phyloP scores from a whole-genome alignment of 768 basidiomycete genomes.

The Crepidotus variabilis region DNA sequence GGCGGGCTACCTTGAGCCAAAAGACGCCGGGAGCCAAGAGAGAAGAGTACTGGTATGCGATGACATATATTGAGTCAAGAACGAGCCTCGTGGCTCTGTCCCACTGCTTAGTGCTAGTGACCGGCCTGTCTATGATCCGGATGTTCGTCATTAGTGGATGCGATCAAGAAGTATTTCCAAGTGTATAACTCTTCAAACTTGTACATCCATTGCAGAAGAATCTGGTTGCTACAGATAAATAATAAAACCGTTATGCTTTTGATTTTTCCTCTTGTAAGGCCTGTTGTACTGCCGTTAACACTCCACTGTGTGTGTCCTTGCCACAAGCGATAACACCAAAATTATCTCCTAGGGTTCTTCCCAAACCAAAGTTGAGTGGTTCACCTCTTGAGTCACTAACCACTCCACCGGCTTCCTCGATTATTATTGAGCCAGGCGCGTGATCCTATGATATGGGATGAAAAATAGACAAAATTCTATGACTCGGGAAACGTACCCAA shows the following conservation, averaged over 20 bases:
- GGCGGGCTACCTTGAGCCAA: too few species aligned
- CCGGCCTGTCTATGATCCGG: too few species aligned
- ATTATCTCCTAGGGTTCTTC: conserved; percentile 82
- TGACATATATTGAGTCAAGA: too few species aligned
- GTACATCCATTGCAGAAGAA: too few species aligned
- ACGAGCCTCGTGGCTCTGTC: too few species aligned
- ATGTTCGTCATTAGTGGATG: too few species aligned
- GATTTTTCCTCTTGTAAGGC: conserved; percentile 37
- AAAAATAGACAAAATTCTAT: background rate
- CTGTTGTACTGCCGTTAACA: conserved; percentile 71
- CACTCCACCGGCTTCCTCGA: conserved; percentile 88
- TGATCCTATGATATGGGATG: conserved; percentile 60
- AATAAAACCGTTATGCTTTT: conserved; percentile 8
- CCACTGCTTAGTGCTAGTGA: too few species aligned
- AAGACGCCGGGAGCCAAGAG: too few species aligned
- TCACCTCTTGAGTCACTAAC: conserved; percentile 81
- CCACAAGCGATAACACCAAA: conserved; percentile 85
- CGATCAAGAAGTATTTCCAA: too few species aligned
- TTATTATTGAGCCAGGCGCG: conserved; percentile 79
- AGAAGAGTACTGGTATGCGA: too few species aligned
- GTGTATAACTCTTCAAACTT: too few species aligned
- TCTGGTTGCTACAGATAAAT: too few species aligned
- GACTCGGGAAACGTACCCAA: conserved; percentile 35
- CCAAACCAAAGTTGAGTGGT: conserved; percentile 81
- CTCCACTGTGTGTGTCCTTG: conserved; percentile 60